Percentiles rank a stretch among this genome's conserved stretches.
Conservation (phyloP, 176 grass and related monocot species). For the Thinopyrum elongatum region DNA sequence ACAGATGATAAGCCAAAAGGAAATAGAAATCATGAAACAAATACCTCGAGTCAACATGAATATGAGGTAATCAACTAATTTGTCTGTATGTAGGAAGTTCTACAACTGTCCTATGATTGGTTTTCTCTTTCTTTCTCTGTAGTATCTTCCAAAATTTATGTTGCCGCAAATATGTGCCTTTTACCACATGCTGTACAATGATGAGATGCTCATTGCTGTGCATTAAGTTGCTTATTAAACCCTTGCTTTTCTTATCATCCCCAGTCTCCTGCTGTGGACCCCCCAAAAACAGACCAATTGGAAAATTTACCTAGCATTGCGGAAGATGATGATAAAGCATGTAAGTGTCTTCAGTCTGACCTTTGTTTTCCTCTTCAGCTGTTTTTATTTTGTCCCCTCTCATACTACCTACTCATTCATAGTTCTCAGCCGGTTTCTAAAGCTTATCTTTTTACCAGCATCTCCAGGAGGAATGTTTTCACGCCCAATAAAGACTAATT, state of each 20-base stretch:
- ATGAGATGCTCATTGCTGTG: not conserved
- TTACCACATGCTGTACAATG: not conserved
- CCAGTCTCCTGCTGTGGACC: constrained; percentile 38
- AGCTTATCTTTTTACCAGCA: constrained; percentile 41
- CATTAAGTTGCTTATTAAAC: constrained; percentile 12
- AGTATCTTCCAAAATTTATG: not conserved
- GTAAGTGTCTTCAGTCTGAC: constrained; percentile 36
- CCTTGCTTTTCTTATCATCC: constrained; percentile 6
- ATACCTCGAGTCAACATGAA: constrained; percentile 51
- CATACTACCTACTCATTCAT: not conserved
- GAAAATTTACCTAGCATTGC: constrained; percentile 12
- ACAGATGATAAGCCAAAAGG: constrained; percentile 74
- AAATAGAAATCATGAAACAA: constrained; percentile 47
- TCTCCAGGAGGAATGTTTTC: constrained; percentile 59
- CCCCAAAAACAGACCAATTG: constrained; percentile 13
- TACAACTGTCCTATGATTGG: not conserved
- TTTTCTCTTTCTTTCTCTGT: not conserved
- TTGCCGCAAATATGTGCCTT: not conserved
- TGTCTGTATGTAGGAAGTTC: not conserved
- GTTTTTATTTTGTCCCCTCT: not conserved
- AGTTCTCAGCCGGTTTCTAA: constrained; percentile 27
- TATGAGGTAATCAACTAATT: constrained; percentile 55
- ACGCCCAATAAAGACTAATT: constrained; percentile 64
- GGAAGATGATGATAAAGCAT: constrained; percentile 27
- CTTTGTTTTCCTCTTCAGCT: not conserved